phyloP scores from a whole-genome alignment of 495 filamentous ascomycete species.

The Diplogelasinospora grovesii region DNA sequence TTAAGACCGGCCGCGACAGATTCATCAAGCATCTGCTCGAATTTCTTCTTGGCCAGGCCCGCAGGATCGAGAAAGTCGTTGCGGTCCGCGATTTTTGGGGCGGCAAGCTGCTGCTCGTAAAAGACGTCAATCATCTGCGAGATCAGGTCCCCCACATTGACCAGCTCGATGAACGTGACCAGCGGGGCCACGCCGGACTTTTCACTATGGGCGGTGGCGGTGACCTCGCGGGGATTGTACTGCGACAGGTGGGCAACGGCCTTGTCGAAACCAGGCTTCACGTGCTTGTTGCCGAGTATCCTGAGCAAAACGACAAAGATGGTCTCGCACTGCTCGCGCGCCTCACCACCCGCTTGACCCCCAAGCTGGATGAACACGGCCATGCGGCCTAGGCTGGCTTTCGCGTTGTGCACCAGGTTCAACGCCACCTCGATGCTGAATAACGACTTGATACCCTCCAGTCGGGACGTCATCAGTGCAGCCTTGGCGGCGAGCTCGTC shows the following conservation, averaged over 20 bases:
- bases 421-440: slow-evolving; percentile 96
- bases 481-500: slow-evolving; percentile 93
- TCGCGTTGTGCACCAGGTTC: slow-evolving; percentile 82
- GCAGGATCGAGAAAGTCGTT: slow-evolving; percentile 93
- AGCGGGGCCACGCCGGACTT: slow-evolving; percentile 74
- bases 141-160: slow-evolving; percentile 97
- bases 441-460: slow-evolving; percentile 87
- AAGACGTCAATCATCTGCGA: slow-evolving; percentile 99
- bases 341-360: slow-evolving; percentile 71
- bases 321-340: slow-evolving; percentile 81
- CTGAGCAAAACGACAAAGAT: slow-evolving; percentile 82
- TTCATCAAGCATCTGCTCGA: slow-evolving; percentile 98
- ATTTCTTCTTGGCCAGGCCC: slow-evolving; percentile 91
- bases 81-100: slow-evolving; percentile 73
- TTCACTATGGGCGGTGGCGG: slow-evolving; percentile 63
- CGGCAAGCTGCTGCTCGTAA: slow-evolving; percentile 88
- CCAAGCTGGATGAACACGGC: slow-evolving; percentile 74
- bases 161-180: slow-evolving; percentile 92
- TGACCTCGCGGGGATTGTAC: slow-evolving; percentile 85
- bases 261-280: slow-evolving; percentile 84
- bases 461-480: slow-evolving; percentile 85
- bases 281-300: slow-evolving; percentile 77
- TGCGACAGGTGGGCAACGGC: slow-evolving; percentile 85
- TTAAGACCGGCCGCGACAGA: slow-evolving; percentile 92
- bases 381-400: slow-evolving; percentile 78